phyloP scores from a whole-genome alignment of 768 basidiomycete species.

The Leucocoprinus sp. region DNA sequence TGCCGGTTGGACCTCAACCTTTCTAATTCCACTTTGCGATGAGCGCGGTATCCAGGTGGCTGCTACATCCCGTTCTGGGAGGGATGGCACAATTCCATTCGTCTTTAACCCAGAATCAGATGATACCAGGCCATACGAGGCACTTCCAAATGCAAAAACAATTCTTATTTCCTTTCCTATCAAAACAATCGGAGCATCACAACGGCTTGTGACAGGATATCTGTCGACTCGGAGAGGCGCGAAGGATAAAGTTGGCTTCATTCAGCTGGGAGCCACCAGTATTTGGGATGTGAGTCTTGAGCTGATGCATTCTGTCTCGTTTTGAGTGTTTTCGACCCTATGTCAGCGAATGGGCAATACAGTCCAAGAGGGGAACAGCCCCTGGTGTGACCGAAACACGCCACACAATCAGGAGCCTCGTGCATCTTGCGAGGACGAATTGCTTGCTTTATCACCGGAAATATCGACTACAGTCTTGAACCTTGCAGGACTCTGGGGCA shows the following conservation, averaged over 20 bases:
- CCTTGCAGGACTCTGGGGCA: conserved; percentile 59
- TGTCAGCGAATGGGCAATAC: conserved; percentile 1
- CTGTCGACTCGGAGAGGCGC: conserved; percentile 17
- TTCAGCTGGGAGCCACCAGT: conserved; percentile 53
- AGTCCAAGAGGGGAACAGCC: neutral
- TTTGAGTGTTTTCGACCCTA: neutral
- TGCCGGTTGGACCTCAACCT: conserved; percentile 58
- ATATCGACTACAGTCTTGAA: conserved; percentile 49
- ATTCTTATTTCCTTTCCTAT: conserved; percentile 54
- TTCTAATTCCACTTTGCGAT: conserved; percentile 47
- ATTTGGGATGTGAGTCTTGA: conserved; percentile 48
- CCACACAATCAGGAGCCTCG: conserved; percentile 35
- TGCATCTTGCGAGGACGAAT: conserved; percentile 45
- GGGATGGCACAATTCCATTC: conserved; percentile 42
- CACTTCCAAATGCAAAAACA: conserved; percentile 44
- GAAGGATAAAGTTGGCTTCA: conserved; percentile 29
- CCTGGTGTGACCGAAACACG: conserved; percentile 50
- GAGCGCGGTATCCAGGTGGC: conserved; percentile 33
- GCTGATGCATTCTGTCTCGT: too few species aligned
- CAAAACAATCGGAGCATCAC: conserved; percentile 34
- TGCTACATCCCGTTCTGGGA: conserved; percentile 47
- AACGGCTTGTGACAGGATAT: conserved; percentile 39
- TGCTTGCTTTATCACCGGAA: conserved; percentile 33
- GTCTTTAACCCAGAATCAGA: conserved; percentile 44
- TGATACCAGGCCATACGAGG: conserved; percentile 33